These are phyloP conservation scores for Cryptosporidium ryanae DNA, from an alignment of 169 alveolate genomes.

Conservation along the genomic window DNA sequence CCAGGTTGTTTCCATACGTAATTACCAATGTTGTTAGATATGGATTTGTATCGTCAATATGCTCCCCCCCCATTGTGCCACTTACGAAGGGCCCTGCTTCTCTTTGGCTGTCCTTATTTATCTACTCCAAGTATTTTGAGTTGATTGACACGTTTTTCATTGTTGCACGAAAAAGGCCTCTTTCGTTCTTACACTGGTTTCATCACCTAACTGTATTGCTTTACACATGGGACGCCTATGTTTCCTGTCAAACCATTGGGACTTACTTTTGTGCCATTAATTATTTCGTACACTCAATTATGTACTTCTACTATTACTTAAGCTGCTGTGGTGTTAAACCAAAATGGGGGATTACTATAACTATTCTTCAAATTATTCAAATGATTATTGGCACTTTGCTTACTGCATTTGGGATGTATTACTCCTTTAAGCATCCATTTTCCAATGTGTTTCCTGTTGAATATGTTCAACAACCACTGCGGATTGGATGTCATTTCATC, in stretches of 20 bases:
- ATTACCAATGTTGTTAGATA: constrained; percentile 58
- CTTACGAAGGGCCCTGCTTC: constrained; percentile 84
- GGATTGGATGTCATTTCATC: constrained; percentile 75
- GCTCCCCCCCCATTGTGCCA: constrained; percentile 81
- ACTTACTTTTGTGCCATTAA: constrained; percentile 83
- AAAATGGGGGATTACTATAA: constrained; percentile 83
- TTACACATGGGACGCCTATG: constrained; percentile 88
- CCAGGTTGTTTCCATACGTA: constrained; percentile 78
- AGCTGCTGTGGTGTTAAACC: constrained; percentile 80
- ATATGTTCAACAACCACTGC: constrained; percentile 54
- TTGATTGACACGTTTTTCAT: constrained; percentile 85
- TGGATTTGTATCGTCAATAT: constrained; percentile 80
- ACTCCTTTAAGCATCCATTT: constrained; percentile 61
- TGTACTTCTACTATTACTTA: constrained; percentile 86
- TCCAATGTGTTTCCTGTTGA: constrained; percentile 63
- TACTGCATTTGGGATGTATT: constrained; percentile 50
- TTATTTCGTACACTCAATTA: constrained; percentile 85
- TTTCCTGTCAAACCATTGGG: constrained; percentile 85
- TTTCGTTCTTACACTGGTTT: constrained; percentile 86
- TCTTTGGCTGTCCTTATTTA: constrained; percentile 83
- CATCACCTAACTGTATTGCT: constrained; percentile 88
- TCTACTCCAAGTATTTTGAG: constrained; percentile 86
- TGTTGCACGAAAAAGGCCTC: constrained; percentile 80
- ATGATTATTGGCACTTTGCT: constrained; percentile 82
- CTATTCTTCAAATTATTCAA: constrained; percentile 82